Conservation (phyloP, 805 yeast species). For the Myxozyma udenii region DNA sequence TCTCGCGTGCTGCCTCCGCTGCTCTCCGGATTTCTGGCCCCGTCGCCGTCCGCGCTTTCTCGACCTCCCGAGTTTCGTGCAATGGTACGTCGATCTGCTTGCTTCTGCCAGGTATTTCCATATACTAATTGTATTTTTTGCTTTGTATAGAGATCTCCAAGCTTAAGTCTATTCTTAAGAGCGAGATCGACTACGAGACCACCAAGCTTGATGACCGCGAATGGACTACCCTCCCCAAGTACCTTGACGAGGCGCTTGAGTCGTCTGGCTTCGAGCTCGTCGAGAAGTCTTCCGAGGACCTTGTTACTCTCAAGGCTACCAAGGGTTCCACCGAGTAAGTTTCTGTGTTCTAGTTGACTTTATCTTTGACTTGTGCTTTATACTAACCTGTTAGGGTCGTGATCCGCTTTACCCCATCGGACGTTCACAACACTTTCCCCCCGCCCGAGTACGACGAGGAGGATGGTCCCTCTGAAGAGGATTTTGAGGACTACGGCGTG, state of each 20-base stretch:
- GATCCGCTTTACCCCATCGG: slow-evolving; percentile 19
- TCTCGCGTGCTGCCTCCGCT: too few relatives aligned
- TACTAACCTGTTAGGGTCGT: slow-evolving; percentile 3
- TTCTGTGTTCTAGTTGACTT: not conserved
- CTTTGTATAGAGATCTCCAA: too few relatives aligned
- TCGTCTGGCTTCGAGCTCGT: slow-evolving; percentile 9
- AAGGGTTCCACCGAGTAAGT: slow-evolving; percentile 5
- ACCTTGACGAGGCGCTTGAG: slow-evolving; percentile 1
- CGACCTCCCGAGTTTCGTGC: too few relatives aligned
- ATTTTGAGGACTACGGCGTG: slow-evolving; percentile 4
- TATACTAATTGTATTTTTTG: too few relatives aligned
- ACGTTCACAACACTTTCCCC: slow-evolving; percentile 5
- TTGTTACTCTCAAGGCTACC: not conserved
- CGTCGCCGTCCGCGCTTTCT: too few relatives aligned
- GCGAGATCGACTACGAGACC: slow-evolving; percentile 17
- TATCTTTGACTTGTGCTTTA: not conserved
- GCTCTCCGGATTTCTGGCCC: too few relatives aligned
- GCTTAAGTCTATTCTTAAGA: too few relatives aligned
- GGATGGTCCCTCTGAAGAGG: too few relatives aligned
- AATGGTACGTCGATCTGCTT: too few relatives aligned
- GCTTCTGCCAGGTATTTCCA: too few relatives aligned
- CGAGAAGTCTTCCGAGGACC: not conserved
- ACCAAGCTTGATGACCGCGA: slow-evolving; percentile 11
- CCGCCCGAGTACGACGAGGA: slow-evolving; percentile 9
- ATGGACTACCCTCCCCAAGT: slow-evolving; percentile 5